Evolutionary conservation across 306 rosid genomes (phyloP).

Genomic region (Pterocarpus santalinus): DNA sequence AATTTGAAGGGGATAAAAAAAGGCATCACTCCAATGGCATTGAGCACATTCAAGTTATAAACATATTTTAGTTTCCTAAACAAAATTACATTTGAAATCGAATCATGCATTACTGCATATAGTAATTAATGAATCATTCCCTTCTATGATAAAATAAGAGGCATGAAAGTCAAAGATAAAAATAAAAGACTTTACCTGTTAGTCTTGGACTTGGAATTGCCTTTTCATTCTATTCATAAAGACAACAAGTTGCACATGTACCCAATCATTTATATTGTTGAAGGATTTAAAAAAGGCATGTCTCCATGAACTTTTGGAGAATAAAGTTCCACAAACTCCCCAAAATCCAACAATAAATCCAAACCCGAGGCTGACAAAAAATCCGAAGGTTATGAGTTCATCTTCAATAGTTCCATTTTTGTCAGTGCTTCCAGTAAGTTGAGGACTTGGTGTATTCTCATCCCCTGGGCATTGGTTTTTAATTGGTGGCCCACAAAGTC

Average conservation of each 20-base stretch:
- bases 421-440: background rate
- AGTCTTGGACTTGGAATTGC: background rate
- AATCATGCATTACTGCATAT: too few relatives aligned
- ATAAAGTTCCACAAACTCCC: constrained; percentile 40
- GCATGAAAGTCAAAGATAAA: too few relatives aligned
- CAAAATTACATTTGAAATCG: too few relatives aligned
- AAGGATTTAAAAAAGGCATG: constrained; percentile 39
- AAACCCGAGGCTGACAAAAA: constrained; percentile 8
- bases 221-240: background rate
- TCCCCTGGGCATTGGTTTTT: background rate
- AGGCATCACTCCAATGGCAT: too few relatives aligned
- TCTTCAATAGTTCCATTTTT: background rate
- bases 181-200: background rate
- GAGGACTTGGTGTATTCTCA: background rate
- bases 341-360: background rate
- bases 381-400: constrained; percentile 27
- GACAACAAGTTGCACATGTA: constrained; percentile 12
- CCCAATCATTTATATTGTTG: background rate
- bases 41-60: too few relatives aligned
- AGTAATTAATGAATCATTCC: too few relatives aligned
- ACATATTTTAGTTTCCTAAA: too few relatives aligned
- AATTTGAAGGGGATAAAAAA: too few relatives aligned
- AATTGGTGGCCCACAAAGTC: constrained; percentile 53
- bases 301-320: constrained; percentile 41
- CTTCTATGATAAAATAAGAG: too few relatives aligned